Conservation (phyloP, 1,284 basidiomycete species). For the Rhodotorula sp. region DNA sequence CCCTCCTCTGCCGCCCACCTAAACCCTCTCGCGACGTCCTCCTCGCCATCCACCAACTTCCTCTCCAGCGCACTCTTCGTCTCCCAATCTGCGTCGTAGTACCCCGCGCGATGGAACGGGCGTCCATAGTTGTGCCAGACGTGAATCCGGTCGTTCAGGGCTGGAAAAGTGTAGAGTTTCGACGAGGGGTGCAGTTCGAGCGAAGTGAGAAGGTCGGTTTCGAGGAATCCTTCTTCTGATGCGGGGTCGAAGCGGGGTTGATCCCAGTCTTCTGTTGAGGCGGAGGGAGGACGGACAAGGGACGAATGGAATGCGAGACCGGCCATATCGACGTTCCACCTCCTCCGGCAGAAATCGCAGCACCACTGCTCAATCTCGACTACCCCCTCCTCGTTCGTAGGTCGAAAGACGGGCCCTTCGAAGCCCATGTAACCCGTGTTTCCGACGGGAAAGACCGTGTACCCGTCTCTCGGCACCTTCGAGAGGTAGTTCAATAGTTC, state of each 20-base stretch:
- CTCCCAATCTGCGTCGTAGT: constrained; percentile 6
- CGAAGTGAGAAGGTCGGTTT: neutral
- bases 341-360: constrained; percentile 12
- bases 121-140: constrained; percentile 9
- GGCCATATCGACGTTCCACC: constrained; percentile 26
- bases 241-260: neutral
- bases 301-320: constrained; percentile 13
- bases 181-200: neutral
- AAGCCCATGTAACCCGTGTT: constrained; percentile 13
- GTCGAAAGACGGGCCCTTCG: neutral
- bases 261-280: too few species aligned
- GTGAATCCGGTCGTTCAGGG: neutral
- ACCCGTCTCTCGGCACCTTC: neutral
- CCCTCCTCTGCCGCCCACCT: neutral
- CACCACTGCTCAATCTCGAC: constrained; percentile 7
- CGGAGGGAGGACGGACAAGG: neutral
- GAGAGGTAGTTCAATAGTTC: neutral
- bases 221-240: neutral
- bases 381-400: neutral
- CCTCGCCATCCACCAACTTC: neutral
- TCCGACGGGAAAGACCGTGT: constrained; percentile 6
- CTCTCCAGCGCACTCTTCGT: neutral
- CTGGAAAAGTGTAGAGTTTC: neutral
- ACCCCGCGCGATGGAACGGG: constrained; percentile 1
- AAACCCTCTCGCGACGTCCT: neutral